A percentile compares a stretch with the other conserved stretches of the same genome.
Conservation (phyloP, 306 rosid species). For the Astragalus membranaceus region DNA sequence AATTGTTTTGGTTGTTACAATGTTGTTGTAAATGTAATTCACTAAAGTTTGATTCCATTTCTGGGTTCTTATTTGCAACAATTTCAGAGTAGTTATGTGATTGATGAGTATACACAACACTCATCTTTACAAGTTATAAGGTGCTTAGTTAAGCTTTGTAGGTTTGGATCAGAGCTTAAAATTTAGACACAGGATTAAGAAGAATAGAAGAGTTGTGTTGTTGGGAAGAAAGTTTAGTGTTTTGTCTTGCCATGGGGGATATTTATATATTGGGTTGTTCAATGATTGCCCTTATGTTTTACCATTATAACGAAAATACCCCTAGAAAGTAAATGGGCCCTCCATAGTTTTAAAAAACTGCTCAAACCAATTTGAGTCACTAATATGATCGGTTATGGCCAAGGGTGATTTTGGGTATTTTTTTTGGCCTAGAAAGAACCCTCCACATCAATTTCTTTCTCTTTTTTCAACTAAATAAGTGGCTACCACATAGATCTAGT, state of each 20-base stretch:
- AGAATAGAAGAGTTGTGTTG: background rate
- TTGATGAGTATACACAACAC: constrained; percentile 48
- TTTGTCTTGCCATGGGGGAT: background rate
- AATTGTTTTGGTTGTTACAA: constrained; percentile 40
- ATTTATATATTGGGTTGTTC: constrained; percentile 23
- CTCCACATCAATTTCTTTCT: too few relatives aligned
- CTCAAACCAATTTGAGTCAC: too few relatives aligned
- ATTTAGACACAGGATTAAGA: background rate
- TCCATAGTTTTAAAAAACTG: background rate
- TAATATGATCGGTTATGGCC: too few relatives aligned
- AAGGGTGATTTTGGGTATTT: too few relatives aligned
- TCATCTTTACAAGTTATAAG: constrained; percentile 28
- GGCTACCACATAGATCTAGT: too few relatives aligned
- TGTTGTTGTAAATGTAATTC: constrained; percentile 13
- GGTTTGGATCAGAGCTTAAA: background rate
- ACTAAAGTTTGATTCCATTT: constrained; percentile 47
- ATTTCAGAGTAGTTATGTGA: constrained; percentile 29
- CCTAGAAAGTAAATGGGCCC: constrained; percentile 1
- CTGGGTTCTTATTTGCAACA: constrained; percentile 37
- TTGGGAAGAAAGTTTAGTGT: background rate
- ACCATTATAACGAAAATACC: constrained; percentile 22
- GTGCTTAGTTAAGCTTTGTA: background rate
- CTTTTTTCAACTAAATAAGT: too few relatives aligned
- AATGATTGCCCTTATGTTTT: constrained; percentile 13
- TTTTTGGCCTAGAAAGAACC: too few relatives aligned